These are phyloP conservation scores for Neonectria sp. DNA, from an alignment of 2,329 filamentous ascomycete species.

Conservation along the genomic window DNA sequence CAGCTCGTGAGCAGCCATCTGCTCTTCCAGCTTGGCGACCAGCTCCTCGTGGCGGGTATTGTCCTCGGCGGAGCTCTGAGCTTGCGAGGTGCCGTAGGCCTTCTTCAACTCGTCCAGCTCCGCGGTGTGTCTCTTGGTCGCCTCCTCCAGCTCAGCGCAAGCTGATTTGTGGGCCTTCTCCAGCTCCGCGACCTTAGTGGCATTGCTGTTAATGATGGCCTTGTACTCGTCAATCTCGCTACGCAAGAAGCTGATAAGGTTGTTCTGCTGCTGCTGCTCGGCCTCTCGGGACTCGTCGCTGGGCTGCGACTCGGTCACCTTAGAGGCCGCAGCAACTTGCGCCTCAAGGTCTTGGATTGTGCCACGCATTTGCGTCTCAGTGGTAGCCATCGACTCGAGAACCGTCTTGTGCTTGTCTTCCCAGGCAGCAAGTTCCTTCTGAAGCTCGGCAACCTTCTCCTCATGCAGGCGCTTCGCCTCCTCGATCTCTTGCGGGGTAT, in stretches of 20 bases:
- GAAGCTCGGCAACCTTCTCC: constrained; percentile 74
- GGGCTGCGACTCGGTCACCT: constrained; percentile 61
- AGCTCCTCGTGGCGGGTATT: constrained; percentile 63
- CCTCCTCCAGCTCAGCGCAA: constrained; percentile 58
- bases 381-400: constrained; percentile 78
- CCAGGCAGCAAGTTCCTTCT: constrained; percentile 82
- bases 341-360: constrained; percentile 82
- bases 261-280: constrained; percentile 71
- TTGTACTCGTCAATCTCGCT: constrained; percentile 87
- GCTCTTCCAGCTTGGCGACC: constrained; percentile 68
- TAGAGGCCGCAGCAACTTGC: constrained; percentile 67
- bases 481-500: constrained; percentile 49
- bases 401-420: constrained; percentile 81
- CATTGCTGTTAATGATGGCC: constrained; percentile 77
- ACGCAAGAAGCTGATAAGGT: constrained; percentile 74
- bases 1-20: constrained; percentile 73
- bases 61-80: constrained; percentile 68
- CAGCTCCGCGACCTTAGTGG: constrained; percentile 78
- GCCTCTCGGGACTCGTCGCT: constrained; percentile 59
- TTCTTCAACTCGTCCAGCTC: constrained; percentile 78
- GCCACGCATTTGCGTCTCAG: constrained; percentile 79
- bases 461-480: constrained; percentile 61
- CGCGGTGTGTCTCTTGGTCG: constrained; percentile 45
- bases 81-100: constrained; percentile 67
- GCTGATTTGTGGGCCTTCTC: constrained; percentile 80